phyloP scores from a whole-genome alignment of 1,284 basidiomycete species.

The Ustilago trichophora region DNA sequence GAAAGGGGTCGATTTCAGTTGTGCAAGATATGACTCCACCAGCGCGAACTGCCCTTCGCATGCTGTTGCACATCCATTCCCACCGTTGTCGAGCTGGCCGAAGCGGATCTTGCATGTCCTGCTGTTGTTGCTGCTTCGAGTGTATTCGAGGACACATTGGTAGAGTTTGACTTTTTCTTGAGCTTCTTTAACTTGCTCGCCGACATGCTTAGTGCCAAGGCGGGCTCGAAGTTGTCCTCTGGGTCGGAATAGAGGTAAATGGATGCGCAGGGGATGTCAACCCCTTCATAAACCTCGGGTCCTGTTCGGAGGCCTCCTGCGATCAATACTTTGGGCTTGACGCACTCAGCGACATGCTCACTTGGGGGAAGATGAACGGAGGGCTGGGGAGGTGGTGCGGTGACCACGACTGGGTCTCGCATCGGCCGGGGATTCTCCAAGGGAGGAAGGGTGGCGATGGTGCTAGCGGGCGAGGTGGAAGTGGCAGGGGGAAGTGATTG shows the following conservation, averaged over 20 bases:
- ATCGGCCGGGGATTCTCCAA: not conserved
- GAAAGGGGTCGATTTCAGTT: no score
- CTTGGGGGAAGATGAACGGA: no score
- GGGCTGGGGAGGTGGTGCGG: no score
- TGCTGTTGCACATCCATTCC: not conserved
- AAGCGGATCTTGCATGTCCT: not conserved
- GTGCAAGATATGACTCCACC: constrained; percentile 29
- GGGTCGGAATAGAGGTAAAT: constrained; percentile 48
- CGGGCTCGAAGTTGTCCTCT: constrained; percentile 40
- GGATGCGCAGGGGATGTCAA: constrained; percentile 54
- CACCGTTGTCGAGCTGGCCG: not conserved
- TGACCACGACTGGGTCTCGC: not conserved
- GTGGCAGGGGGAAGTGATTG: not conserved
- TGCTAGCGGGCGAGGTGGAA: not conserved
- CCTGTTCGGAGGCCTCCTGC: constrained; percentile 33
- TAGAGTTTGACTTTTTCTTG: no score
- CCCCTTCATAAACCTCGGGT: constrained; percentile 45
- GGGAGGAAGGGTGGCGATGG: not conserved
- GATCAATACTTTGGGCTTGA: not conserved
- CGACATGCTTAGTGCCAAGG: constrained; percentile 4
- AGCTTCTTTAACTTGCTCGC: constrained; percentile 8
- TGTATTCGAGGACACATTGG: no score
- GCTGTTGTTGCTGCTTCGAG: not conserved
- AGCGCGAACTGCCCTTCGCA: constrained; percentile 15
- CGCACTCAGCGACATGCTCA: no score